phyloP scores from a whole-genome alignment of 1,139 yeast genomes.

The Trichomonascaceae sp. region DNA sequence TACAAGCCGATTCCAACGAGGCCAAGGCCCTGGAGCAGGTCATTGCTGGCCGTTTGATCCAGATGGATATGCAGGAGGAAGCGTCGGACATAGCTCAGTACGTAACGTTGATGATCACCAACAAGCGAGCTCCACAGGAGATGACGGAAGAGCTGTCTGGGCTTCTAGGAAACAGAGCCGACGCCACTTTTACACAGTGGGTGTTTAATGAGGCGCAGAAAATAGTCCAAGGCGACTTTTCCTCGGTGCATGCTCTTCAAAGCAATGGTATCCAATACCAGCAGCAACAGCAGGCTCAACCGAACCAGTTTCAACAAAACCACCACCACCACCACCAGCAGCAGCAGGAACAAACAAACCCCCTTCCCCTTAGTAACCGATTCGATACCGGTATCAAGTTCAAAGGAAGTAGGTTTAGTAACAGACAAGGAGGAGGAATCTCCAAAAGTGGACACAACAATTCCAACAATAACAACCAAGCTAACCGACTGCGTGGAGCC shows the following conservation, averaged over 20 bases:
- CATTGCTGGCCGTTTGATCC: constrained; percentile 9
- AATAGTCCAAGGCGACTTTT: constrained; percentile 9
- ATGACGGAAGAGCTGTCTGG: constrained; percentile 53
- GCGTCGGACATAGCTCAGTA: constrained; percentile 72
- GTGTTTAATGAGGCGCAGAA: constrained; percentile 40
- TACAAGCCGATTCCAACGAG: constrained; percentile 10
- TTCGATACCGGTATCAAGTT: constrained; percentile 1
- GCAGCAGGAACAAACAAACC: neutral
- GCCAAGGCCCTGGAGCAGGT: constrained; percentile 10
- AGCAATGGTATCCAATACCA: constrained; percentile 4
- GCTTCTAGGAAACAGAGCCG: constrained; percentile 52
- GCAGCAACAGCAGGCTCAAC: constrained; percentile 5
- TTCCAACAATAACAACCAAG: neutral
- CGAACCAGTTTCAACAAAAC: constrained; percentile 7
- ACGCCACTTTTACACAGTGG: constrained; percentile 33
- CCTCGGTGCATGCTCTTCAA: constrained; percentile 1
- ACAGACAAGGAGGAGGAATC: neutral
- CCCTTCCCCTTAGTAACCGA: neutral
- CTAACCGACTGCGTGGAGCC: neutral
- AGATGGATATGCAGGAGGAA: constrained; percentile 36
- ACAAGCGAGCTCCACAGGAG: constrained; percentile 52
- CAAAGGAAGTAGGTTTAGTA: constrained; percentile 1
- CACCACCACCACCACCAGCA: constrained; percentile 6
- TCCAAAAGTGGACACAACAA: neutral
- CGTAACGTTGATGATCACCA: constrained; percentile 58